Evolutionary conservation across 306 rosid genomes (phyloP).

Genomic region (Pueraria montana): DNA sequence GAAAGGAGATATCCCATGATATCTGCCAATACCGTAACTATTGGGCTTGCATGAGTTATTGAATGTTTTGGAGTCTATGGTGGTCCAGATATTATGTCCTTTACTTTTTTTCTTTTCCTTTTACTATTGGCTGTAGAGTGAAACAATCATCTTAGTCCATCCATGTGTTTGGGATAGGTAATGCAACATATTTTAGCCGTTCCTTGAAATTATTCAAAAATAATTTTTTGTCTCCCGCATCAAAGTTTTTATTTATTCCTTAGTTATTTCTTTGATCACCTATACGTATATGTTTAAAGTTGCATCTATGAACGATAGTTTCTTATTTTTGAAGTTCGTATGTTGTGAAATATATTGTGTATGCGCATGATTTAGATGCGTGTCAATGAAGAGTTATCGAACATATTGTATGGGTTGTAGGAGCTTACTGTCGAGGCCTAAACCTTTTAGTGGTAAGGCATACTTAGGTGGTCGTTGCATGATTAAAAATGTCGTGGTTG

Average conservation of each 20-base stretch:
- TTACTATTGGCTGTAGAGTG: constrained; percentile 60
- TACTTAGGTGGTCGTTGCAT: background rate
- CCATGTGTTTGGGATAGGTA: constrained; percentile 58
- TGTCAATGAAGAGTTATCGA: background rate
- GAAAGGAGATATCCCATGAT: constrained; percentile 50
- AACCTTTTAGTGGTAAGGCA: background rate
- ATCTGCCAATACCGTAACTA: constrained; percentile 50
- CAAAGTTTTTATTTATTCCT: background rate
- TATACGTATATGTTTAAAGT: background rate
- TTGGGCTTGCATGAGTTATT: constrained; percentile 48
- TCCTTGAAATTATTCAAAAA: constrained; percentile 44
- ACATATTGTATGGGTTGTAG: background rate
- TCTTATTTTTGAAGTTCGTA: background rate
- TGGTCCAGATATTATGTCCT: constrained; percentile 54
- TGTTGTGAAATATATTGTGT: background rate
- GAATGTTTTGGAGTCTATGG: constrained; percentile 56
- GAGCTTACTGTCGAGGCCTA: background rate
- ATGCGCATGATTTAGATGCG: background rate
- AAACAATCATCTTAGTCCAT: constrained; percentile 53
- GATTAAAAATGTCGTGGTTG: background rate
- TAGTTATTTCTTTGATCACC: background rate
- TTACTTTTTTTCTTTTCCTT: constrained; percentile 30
- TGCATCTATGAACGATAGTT: background rate
- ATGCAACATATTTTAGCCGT: constrained; percentile 55
- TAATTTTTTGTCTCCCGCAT: constrained; percentile 31